Evolutionary conservation across 129 eudicot genomes (phyloP), one percentile per base, ranked within the genome.

Genomic region (Arctium minus): DNA sequence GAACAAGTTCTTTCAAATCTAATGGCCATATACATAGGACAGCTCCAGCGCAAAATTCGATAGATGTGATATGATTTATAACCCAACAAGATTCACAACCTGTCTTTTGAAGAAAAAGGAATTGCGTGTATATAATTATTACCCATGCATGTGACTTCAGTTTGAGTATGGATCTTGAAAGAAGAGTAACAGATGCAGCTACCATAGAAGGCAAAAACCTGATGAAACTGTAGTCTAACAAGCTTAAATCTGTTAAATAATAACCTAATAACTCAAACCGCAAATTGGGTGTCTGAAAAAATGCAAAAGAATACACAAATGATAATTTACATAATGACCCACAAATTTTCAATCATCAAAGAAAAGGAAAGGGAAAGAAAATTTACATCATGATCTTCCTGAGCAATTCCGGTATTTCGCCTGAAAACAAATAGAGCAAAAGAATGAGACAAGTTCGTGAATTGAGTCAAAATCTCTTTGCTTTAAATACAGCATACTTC

Each of bases 151-250:
- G 87, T 60, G 56, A 75, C 12, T 89, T 83, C 2, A 94, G 92
- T 38, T 82, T 80, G 8, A 89, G 83, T 2, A 86, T 91, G 84
- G 88, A 89, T 82, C 92, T 91, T 46, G 98, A 74, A 3, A 94
- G 94, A 85, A 93, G 93, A 30, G 85, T 75, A 68, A 87, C 97
- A 0, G 99, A 88, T 50, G 99, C 99, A 79, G 99, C 97, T 32
- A 92, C 72, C 85, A 87, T 8, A 40, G 98, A 94, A 46, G 98
- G 98, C 86, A 89, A 68, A 86, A 92, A 91, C 84, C 85, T 87
- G 74, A 96, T 79, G 80, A 98, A 93, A 12, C 82, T 82, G 74
- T 91, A 91, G 46, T 96, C 99, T 74, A 96, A 82, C 81, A 96
- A 84, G 80, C 99, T 96, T 67, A 96, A 81, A 76, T 96, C 99